These are phyloP conservation scores for Baeospora myosura DNA, from an alignment of 1,284 basidiomycete species.

Conservation along the genomic window DNA sequence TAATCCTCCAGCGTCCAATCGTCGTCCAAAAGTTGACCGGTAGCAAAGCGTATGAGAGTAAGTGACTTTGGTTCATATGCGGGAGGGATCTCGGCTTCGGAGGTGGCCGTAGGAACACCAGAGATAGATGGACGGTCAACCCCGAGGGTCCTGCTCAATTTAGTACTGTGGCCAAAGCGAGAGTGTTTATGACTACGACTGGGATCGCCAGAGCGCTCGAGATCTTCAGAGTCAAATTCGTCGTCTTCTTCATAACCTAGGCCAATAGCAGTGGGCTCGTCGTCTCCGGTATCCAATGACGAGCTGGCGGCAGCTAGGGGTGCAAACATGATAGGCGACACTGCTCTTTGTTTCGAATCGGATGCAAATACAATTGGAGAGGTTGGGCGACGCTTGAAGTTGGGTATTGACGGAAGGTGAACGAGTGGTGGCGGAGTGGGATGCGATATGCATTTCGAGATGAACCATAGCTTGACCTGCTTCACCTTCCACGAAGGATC, in stretches of 20 bases:
- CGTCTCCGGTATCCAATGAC: conserved; percentile 3
- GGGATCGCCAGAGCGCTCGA: conserved; percentile 12
- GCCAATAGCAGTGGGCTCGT: conserved; percentile 14
- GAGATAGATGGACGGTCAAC: conserved; percentile 5
- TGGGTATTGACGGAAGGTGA: conserved; percentile 12
- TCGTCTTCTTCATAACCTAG: conserved; percentile 24
- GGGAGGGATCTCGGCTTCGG: conserved; percentile 7
- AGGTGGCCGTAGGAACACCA: background rate
- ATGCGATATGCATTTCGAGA: conserved; percentile 44
- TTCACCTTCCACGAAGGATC: conserved; percentile 50
- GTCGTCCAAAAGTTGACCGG: conserved; percentile 61
- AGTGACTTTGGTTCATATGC: conserved; percentile 24
- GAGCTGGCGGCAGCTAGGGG: background rate
- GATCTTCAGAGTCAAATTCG: conserved; percentile 12
- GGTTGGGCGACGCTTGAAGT: conserved; percentile 26
- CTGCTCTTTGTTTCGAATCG: conserved; percentile 22
- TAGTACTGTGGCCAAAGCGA: conserved; percentile 2
- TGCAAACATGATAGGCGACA: conserved; percentile 10
- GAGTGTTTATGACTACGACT: background rate
- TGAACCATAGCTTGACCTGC: conserved; percentile 53
- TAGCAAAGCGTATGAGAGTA: conserved; percentile 54
- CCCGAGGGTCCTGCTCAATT: conserved; percentile 10
- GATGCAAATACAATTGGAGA: conserved; percentile 40
- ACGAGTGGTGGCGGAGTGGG: conserved; percentile 16
- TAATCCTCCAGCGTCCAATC: conserved; percentile 52